Conservation (phyloP, 1,139 yeast species). For the Pichia sp. region DNA sequence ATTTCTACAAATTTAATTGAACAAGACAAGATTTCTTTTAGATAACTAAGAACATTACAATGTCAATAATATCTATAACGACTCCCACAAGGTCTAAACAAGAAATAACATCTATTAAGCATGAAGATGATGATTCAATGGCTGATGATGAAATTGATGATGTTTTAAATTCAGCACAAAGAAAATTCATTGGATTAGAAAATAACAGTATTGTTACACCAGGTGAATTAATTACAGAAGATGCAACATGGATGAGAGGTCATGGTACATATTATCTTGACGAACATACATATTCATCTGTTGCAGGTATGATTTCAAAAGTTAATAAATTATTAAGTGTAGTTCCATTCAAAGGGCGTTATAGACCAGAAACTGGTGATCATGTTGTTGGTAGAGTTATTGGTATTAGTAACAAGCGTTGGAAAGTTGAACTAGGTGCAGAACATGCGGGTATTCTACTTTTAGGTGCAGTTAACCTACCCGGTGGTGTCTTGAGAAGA, state of each 20-base stretch:
- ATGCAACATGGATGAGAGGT: constrained; percentile 97
- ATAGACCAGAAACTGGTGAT: constrained; percentile 93
- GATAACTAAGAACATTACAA: neutral
- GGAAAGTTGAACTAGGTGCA: constrained; percentile 97
- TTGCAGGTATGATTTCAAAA: constrained; percentile 82
- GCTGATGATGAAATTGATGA: constrained; percentile 16
- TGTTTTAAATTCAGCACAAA: constrained; percentile 12
- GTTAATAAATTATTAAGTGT: constrained; percentile 87
- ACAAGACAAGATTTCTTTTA: no score
- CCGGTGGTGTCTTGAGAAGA: constrained; percentile 93
- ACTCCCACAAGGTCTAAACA: constrained; percentile 4
- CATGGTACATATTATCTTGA: constrained; percentile 87
- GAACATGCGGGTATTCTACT: constrained; percentile 86
- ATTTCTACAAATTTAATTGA: no score
- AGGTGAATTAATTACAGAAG: constrained; percentile 94
- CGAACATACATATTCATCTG: constrained; percentile 75
- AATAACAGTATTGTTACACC: constrained; percentile 61
- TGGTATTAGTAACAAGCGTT: constrained; percentile 87
- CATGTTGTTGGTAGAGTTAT: constrained; percentile 91
- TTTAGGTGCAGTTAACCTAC: constrained; percentile 93
- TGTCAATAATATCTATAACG: constrained; percentile 17
- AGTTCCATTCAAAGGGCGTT: constrained; percentile 76
- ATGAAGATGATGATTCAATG: constrained; percentile 12
- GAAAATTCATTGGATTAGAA: constrained; percentile 7
- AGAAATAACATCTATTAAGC: neutral